phyloP scores from a whole-genome alignment of 768 basidiomycete genomes.

The Calocybe gangraenosa region DNA sequence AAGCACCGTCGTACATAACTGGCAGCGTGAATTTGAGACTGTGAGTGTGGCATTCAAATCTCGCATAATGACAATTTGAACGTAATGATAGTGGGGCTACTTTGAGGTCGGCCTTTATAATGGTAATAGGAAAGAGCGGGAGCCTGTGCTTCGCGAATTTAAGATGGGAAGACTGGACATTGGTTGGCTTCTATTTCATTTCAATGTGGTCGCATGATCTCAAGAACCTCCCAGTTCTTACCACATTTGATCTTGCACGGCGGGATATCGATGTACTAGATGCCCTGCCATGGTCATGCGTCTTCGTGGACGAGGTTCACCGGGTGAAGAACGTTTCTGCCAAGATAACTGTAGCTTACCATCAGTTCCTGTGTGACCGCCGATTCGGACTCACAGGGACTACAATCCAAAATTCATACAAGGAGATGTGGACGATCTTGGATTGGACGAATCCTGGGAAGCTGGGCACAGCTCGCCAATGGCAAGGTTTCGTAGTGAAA shows the following conservation, averaged over 20 bases:
- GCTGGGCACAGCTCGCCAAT: conserved; percentile 70
- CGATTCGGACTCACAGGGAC: conserved; percentile 90
- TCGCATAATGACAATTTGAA: not conserved
- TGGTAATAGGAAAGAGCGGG: conserved; percentile 48
- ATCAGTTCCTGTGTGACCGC: conserved; percentile 57
- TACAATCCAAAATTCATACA: conserved; percentile 78
- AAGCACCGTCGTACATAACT: conserved; percentile 78
- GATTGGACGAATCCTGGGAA: conserved; percentile 88
- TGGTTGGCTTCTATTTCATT: conserved; percentile 40
- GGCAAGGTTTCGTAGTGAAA: conserved; percentile 67
- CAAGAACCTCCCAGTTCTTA: conserved; percentile 56
- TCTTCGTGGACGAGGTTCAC: conserved; percentile 90
- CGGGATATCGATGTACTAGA: conserved; percentile 67
- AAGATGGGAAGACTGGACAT: conserved; percentile 81
- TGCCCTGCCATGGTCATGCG: conserved; percentile 63
- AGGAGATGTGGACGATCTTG: conserved; percentile 88
- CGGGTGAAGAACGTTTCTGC: conserved; percentile 77
- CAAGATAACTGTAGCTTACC: conserved; percentile 63
- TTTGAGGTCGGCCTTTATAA: conserved; percentile 81
- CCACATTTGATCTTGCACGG: conserved; percentile 73
- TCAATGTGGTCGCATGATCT: conserved; percentile 1
- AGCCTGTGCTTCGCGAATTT: conserved; percentile 63
- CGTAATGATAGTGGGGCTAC: conserved; percentile 77
- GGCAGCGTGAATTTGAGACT: conserved; percentile 84
- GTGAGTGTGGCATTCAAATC: conserved; percentile 32